Base-by-base conservation (phyloP, 306 rosid species). In the Trifolium subterraneum region DNA sequence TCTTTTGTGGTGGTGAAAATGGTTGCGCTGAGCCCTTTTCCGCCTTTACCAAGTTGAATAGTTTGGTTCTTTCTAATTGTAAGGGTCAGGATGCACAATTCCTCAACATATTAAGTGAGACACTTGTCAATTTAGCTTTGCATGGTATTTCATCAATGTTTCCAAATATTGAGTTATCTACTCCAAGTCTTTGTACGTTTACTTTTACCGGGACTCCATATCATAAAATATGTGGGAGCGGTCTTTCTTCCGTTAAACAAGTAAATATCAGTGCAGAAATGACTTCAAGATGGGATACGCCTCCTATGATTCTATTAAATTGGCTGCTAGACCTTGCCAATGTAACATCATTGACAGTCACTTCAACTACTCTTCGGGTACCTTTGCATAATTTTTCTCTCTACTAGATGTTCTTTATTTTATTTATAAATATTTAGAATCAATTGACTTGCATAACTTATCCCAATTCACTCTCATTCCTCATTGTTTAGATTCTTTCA, bases 341-440 rank as follows among this genome's bases (percentile, higher is more conserved):
- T 54, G 60, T 60, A 14, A 60, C 15, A 33, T 60, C 66, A 60
- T 31, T 60, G 66, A 29, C 7, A 3, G 66, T 60, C 42, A 14
- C 66, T 33, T 29, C 66, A 31, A 6, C 18, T 31, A 31, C 66
- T 60, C 66, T 60, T 60, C 22, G 10, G 66, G 66, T 60, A 60
- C 11, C 13, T 60, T 15, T 2, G 4, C 7, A 60, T 60, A 27
- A 12, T 59, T 25, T 25, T 59, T 6, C 39, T 59, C 7, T 59
- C 38, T 31, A 25, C 10, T 29, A 3, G 0, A 31, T 6, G 4
- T 14, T 31, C 20, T 29, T 60, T 15, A 13, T 29, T 25, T 15
- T 29, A n/a, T 60, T 60, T 60, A 5, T 14, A 27, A 29, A 60
- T 60, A 23, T 60, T 33, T 29, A 15, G 8, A 60, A 60, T 60